Evolutionary conservation across 176 grass and related monocot genomes (phyloP).

Genomic region (Oryza longistaminata): DNA sequence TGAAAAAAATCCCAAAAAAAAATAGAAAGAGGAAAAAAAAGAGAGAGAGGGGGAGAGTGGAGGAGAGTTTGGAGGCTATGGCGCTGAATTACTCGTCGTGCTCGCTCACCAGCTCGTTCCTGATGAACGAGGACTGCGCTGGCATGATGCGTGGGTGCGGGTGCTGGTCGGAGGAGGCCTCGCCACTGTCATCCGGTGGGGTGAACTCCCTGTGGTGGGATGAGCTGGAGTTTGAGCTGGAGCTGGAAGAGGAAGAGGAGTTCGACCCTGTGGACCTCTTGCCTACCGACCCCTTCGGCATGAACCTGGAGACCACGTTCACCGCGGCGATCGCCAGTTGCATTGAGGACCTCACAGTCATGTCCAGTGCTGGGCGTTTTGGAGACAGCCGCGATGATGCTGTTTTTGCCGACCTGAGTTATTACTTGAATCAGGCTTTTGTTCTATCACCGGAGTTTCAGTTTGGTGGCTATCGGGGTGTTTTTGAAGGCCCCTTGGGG

Average conservation of each 20-base stretch:
- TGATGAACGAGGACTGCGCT: conserved; percentile 40
- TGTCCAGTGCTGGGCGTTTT: conserved; percentile 34
- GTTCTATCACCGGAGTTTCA: neutral
- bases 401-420: conserved; percentile 42
- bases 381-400: neutral
- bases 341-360: conserved; percentile 34
- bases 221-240: conserved; percentile 30
- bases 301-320: conserved; percentile 58
- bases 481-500: conserved; percentile 23
- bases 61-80: conserved; percentile 37
- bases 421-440: conserved; percentile 42
- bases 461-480: conserved; percentile 8
- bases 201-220: conserved; percentile 38
- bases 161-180: conserved; percentile 48
- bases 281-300: conserved; percentile 73
- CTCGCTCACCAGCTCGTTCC: conserved; percentile 47
- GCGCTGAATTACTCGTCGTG: conserved; percentile 55
- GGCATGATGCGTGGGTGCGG: conserved; percentile 47
- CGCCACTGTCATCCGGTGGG: conserved; percentile 46
- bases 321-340: conserved; percentile 48
- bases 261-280: conserved; percentile 52
- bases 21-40: neutral
- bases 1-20: neutral
- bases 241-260: conserved; percentile 29
- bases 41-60: neutral